A percentile compares a stretch with the other conserved stretches of the same genome.
Conservation (phyloP, 192 early-diverging fungal genomes). For the Backusella parvicylindrica region DNA sequence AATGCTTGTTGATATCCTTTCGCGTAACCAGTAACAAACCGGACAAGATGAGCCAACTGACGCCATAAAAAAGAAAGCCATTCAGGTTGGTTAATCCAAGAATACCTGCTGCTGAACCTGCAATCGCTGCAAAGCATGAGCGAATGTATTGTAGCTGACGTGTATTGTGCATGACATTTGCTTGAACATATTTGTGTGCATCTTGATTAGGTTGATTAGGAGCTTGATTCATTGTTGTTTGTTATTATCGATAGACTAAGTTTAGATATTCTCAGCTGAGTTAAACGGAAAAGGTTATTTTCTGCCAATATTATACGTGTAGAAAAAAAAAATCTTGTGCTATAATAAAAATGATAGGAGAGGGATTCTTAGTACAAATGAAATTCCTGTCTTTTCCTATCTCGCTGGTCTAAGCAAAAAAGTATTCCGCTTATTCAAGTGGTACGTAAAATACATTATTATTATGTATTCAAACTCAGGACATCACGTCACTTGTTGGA, state of each 20-base stretch:
- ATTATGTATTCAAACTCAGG: neutral
- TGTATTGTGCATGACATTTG: slow-evolving; percentile 56
- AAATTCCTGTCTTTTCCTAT: neutral
- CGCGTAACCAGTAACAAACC: slow-evolving; percentile 43
- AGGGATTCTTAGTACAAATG: neutral
- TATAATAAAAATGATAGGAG: neutral
- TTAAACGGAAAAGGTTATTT: neutral
- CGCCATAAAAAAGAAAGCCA: slow-evolving; percentile 83
- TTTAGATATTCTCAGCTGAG: neutral
- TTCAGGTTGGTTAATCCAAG: slow-evolving; percentile 78
- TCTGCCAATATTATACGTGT: neutral
- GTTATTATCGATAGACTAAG: neutral
- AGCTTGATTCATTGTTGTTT: neutral
- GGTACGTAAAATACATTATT: neutral
- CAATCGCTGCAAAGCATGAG: slow-evolving; percentile 64
- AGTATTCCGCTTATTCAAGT: neutral
- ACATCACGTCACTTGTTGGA: neutral
- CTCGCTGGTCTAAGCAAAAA: too few relatives aligned
- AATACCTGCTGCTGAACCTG: slow-evolving; percentile 86
- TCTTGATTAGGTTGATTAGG: slow-evolving; percentile 25
- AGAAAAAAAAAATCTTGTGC: neutral
- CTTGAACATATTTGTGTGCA: slow-evolving; percentile 41
- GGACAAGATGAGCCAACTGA: slow-evolving; percentile 63
- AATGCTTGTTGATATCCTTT: slow-evolving; percentile 32
- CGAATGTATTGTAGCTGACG: slow-evolving; percentile 63